Evolutionary conservation across 2,329 filamentous ascomycete species (phyloP), one percentile per base, ranked within the genome.

Genomic region (Phaeosphaeriaceae sp.): DNA sequence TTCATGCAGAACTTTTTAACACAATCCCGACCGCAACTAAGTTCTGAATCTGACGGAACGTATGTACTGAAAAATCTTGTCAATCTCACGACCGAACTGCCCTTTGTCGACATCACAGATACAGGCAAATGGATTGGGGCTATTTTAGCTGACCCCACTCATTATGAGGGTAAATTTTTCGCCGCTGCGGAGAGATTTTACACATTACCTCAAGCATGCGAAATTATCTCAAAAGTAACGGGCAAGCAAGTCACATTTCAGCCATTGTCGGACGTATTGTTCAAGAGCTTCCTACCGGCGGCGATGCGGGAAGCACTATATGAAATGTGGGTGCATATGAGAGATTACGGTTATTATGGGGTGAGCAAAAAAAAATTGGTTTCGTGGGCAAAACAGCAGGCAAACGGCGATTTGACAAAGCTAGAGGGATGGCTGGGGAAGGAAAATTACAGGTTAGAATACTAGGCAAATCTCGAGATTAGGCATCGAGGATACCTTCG

Each of bases 1-100:
- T 87, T 83, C 60, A 84, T 84, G 81, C 66, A 77, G 58, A 84
- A 83, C 61, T 67, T 79, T 13, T 46, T 48, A 6, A n/a, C 9
- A 8, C 44, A 35, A 11, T 26, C 35, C 15, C 59, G 23, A 6
- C 67, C 67, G 2, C 36, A 46, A 2, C 61, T 59, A 0, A 48
- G 42, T 1, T 52, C 39, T 0, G 42, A 35, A 0, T 42, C 48
- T 16, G 68, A 73, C 34, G 72, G 70, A 0, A 57, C 54, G 2
- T 73, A 61, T 38, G 55, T 60, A 11, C 9, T 73, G 0, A 43
- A 46, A 0, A 59, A 61, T 29, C 42, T 65, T 1, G 16, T 42
- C 6, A 29, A 34, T 2, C 35, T 46, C 0, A 34, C 61, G 1
- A 59, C 62, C 0, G 7, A 64, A 36, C 47, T 81, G 3, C 79